Evolutionary conservation across 2,329 filamentous ascomycete species (phyloP).

Genomic region (Aureobasidium sp.): DNA sequence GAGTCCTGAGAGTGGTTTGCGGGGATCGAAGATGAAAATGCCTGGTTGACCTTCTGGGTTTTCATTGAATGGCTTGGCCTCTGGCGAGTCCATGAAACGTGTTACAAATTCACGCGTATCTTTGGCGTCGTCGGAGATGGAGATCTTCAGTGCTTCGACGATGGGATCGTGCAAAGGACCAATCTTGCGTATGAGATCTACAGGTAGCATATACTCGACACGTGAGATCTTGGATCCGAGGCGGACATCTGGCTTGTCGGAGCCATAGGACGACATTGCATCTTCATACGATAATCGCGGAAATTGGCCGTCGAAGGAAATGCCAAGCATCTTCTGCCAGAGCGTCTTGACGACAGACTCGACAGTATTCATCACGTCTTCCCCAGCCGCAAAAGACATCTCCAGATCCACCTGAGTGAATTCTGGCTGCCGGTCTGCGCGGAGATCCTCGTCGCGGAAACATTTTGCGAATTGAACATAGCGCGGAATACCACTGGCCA

Average conservation of each 20-base stretch:
- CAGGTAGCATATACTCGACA: slow-evolving; percentile 56
- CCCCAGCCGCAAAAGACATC: slow-evolving; percentile 73
- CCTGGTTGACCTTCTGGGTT: slow-evolving; percentile 75
- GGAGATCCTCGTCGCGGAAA: slow-evolving; percentile 89
- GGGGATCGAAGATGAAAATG: slow-evolving; percentile 66
- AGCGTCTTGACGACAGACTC: slow-evolving; percentile 50
- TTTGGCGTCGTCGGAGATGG: slow-evolving; percentile 47
- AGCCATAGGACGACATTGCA: slow-evolving; percentile 74
- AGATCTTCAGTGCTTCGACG: slow-evolving; percentile 68
- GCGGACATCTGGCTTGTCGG: slow-evolving; percentile 86
- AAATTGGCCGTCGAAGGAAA: slow-evolving; percentile 44
- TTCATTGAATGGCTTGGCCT: slow-evolving; percentile 51
- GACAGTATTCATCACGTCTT: slow-evolving; percentile 59
- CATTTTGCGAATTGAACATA: slow-evolving; percentile 94
- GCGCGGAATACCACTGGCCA: slow-evolving; percentile 74
- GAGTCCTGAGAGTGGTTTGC: slow-evolving; percentile 68
- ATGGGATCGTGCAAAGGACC: slow-evolving; percentile 60
- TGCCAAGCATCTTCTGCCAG: slow-evolving; percentile 45
- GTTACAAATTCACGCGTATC: slow-evolving; percentile 56
- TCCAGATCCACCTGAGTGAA: slow-evolving; percentile 97
- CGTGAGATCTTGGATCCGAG: slow-evolving; percentile 56
- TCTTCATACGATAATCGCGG: slow-evolving; percentile 62
- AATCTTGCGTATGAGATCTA: slow-evolving; percentile 67
- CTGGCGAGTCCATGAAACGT: slow-evolving; percentile 62
- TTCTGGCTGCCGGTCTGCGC: slow-evolving; percentile 89